A percentile compares a stretch with the other conserved stretches of the same genome.
phyloP scores from a whole-genome alignment of 2,329 filamentous ascomycete genomes.

The Fusarium zealandicum region DNA sequence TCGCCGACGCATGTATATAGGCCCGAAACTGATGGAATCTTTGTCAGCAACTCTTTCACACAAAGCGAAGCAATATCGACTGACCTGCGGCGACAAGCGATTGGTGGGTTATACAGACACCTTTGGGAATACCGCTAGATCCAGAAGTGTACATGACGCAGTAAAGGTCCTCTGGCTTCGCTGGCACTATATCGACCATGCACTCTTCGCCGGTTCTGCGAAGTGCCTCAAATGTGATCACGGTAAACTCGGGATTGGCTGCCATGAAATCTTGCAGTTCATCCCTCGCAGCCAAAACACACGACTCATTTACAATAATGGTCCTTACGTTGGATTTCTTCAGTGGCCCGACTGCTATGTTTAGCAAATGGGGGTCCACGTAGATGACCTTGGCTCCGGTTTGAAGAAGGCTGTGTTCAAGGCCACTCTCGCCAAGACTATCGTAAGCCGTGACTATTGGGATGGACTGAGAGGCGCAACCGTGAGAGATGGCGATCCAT shows the following conservation, averaged over 20 bases:
- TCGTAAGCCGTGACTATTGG: slow-evolving; percentile 94
- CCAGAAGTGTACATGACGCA: slow-evolving; percentile 89
- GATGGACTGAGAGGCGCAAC: slow-evolving; percentile 82
- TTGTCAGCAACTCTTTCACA: no score
- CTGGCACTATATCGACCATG: slow-evolving; percentile 72
- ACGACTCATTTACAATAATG: slow-evolving; percentile 68
- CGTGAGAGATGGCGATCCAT: slow-evolving; percentile 84
- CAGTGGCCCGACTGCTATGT: slow-evolving; percentile 63
- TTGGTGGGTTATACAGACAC: slow-evolving; percentile 82
- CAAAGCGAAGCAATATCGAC: not conserved
- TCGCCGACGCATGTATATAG: slow-evolving; percentile 78
- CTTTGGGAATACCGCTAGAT: slow-evolving; percentile 87
- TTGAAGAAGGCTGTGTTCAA: slow-evolving; percentile 86
- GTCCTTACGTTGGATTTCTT: slow-evolving; percentile 62
- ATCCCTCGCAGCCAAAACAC: slow-evolving; percentile 56
- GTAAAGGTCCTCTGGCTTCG: slow-evolving; percentile 77
- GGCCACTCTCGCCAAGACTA: slow-evolving; percentile 82
- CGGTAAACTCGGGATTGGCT: slow-evolving; percentile 59
- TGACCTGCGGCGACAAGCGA: slow-evolving; percentile 74
- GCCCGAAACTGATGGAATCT: slow-evolving; percentile 67
- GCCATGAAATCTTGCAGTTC: slow-evolving; percentile 63
- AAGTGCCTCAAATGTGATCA: slow-evolving; percentile 62
- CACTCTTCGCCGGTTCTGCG: slow-evolving; percentile 67
- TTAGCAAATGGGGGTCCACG: slow-evolving; percentile 79
- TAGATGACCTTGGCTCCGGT: slow-evolving; percentile 84